A percentile compares a stretch with the other conserved stretches of the same genome.
Evolutionary conservation across 1,284 basidiomycete genomes (phyloP).

Genomic region (Retiboletus flavoniger): DNA sequence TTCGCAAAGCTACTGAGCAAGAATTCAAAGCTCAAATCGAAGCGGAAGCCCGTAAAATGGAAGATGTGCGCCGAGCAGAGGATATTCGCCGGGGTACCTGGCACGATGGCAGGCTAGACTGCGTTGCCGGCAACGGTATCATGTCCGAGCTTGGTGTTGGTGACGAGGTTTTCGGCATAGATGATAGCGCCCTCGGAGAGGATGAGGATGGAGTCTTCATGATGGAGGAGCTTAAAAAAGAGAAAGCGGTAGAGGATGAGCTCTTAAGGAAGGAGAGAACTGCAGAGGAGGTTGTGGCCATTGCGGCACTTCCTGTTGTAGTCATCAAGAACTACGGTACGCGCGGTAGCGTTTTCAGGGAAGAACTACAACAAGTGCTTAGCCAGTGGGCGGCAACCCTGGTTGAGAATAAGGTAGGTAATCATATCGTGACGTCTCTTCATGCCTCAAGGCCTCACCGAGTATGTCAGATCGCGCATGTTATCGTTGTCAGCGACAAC

Average conservation of each 20-base stretch:
- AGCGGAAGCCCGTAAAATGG: slow-evolving; percentile 33
- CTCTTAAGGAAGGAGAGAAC: slow-evolving; percentile 35
- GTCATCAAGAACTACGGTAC: slow-evolving; percentile 77
- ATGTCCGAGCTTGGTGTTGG: slow-evolving; percentile 83
- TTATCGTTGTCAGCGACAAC: slow-evolving; percentile 89
- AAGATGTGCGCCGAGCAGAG: slow-evolving; percentile 40
- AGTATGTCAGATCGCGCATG: slow-evolving; percentile 73
- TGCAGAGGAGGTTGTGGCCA: slow-evolving; percentile 46
- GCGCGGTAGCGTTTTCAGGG: slow-evolving; percentile 61
- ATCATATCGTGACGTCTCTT: neutral
- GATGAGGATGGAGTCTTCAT: slow-evolving; percentile 10
- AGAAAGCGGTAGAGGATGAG: slow-evolving; percentile 30
- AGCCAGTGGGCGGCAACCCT: slow-evolving; percentile 85
- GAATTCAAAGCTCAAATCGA: slow-evolving; percentile 37
- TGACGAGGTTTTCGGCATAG: slow-evolving; percentile 54
- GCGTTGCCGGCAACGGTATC: slow-evolving; percentile 77
- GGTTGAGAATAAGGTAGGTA: slow-evolving; percentile 69
- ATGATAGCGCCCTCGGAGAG: slow-evolving; percentile 32
- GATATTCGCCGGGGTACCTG: slow-evolving; percentile 59
- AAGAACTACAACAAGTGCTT: slow-evolving; percentile 75
- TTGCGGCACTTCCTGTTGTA: slow-evolving; percentile 79
- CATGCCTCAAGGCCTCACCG: slow-evolving; percentile 1
- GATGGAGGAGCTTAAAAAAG: slow-evolving; percentile 22
- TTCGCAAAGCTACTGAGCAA: slow-evolving; percentile 47
- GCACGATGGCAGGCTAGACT: slow-evolving; percentile 82